Base-by-base conservation (phyloP, 1,284 basidiomycete species). In the Gymnopus androsaceus region DNA sequence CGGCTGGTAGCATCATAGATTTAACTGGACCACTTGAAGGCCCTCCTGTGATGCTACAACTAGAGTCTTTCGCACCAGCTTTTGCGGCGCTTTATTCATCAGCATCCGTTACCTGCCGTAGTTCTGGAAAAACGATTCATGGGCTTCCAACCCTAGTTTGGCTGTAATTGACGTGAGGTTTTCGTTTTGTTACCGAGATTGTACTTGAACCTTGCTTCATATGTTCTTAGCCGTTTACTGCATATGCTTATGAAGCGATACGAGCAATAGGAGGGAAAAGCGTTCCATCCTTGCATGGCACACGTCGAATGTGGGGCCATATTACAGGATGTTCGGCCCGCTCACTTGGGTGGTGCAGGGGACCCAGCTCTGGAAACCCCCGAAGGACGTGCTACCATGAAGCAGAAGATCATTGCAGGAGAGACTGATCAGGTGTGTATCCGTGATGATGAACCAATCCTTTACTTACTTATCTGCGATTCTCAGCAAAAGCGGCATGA, bases 1-100 rank as follows among this genome's bases (percentile, higher is more conserved):
- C n/a, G n/a, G n/a, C n/a, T n/a, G n/a, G n/a, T 31, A 53, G 51
- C n/a, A 37, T 53, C 8, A 53, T 53, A 14, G 41, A 53, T 25
- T 14, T 53, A 15, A 34, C 19, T n/a, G 51, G 42, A 33, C 8
- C 14, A 25, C 15, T 14, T 8, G 11, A 28, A 1, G 19, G 23
- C n/a, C n/a, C n/a, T n/a, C n/a, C n/a, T 31, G 2, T 21, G 14
- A 21, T 53, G 6, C 1, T 25, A 12, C n/a, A 28, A n/a, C 49
- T 40, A 31, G 31, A 41, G 3, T 23, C 21, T 34, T 34, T 53
- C 15, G 38, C 19, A 11, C 4, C 40, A 21, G 42, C 51, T 21
- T 53, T 53, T 27, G 21, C 15, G 9, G 38, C 40, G n/a, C 51
- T 53, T 19, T 53, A 44, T 23, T 23, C 28, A 17, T 42, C 28